Evolutionary conservation across 2,329 filamentous ascomycete genomes (phyloP).

Genomic region (Trematosphaeria pertusa): DNA sequence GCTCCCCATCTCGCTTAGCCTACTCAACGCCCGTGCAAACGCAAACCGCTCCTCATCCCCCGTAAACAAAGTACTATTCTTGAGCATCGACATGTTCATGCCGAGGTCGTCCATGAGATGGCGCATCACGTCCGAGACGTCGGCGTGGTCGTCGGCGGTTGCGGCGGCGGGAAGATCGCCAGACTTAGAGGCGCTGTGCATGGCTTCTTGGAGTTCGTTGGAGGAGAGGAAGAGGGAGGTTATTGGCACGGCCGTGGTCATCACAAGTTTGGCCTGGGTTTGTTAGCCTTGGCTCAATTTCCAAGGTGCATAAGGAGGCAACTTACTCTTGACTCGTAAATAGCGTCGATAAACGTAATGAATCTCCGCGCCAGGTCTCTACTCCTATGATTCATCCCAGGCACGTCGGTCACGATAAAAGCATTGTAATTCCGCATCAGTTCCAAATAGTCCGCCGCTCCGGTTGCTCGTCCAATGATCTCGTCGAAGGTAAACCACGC

Average conservation of each 20-base stretch:
- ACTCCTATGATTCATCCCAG: constrained; percentile 85
- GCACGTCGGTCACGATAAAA: constrained; percentile 90
- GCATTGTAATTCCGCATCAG: constrained; percentile 88
- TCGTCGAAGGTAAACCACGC: constrained; percentile 94
- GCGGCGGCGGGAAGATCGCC: constrained; percentile 49
- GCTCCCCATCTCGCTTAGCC: constrained; percentile 91
- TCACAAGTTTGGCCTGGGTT: constrained; percentile 83
- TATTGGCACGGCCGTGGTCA: constrained; percentile 87
- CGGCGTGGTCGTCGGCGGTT: constrained; percentile 54
- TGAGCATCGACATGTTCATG: constrained; percentile 82
- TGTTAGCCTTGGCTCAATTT: constrained; percentile 9
- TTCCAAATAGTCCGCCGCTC: constrained; percentile 94
- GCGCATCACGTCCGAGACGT: constrained; percentile 74
- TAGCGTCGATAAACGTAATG: constrained; percentile 96
- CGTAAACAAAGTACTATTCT: constrained; percentile 84
- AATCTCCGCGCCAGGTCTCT: constrained; percentile 90
- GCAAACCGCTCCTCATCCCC: constrained; percentile 97
- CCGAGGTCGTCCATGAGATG: constrained; percentile 88
- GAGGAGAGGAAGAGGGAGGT: constrained; percentile 84
- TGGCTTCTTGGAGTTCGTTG: constrained; percentile 53
- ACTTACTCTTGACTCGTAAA: constrained; percentile 76
- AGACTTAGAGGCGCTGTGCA: constrained; percentile 49
- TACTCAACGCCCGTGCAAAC: constrained; percentile 85
- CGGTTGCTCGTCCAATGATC: constrained; percentile 85
- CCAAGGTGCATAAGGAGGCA: too few relatives aligned